A percentile compares a stretch with the other conserved stretches of the same genome.
These are phyloP conservation scores for Trichoderma simmonsii DNA, from an alignment of 2,329 filamentous ascomycete species.

Conservation along the genomic window DNA sequence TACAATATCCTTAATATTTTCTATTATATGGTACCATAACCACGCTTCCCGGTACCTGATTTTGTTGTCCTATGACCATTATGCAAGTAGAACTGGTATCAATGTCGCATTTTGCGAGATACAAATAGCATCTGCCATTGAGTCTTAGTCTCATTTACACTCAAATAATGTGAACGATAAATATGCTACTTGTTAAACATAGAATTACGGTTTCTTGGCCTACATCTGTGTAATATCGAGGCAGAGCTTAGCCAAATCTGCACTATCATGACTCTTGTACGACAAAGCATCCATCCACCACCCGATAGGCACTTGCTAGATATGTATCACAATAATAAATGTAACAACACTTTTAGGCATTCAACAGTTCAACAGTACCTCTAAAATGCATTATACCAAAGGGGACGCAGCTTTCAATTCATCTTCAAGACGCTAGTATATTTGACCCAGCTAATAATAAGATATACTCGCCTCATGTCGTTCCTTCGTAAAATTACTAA, in stretches of 20 bases:
- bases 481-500: slow-evolving; percentile 10
- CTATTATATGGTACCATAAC: neutral
- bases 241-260: neutral
- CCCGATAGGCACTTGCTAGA: neutral
- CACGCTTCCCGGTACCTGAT: neutral
- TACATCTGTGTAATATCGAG: neutral
- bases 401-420: neutral
- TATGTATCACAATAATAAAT: neutral
- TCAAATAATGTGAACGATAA: neutral
- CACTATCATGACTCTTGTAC: neutral
- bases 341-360: neutral
- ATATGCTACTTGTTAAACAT: neutral
- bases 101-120: neutral
- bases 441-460: neutral
- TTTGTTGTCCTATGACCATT: neutral
- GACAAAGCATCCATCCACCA: neutral
- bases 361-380: neutral
- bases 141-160: neutral
- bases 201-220: neutral
- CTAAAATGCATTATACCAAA: neutral
- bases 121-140: neutral
- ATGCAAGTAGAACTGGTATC: neutral
- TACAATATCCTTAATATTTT: neutral
- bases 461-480: neutral
- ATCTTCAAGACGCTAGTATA: slow-evolving; percentile 6